Conservation (phyloP, 441 rosid species). For the Dalechampia spathulata region DNA sequence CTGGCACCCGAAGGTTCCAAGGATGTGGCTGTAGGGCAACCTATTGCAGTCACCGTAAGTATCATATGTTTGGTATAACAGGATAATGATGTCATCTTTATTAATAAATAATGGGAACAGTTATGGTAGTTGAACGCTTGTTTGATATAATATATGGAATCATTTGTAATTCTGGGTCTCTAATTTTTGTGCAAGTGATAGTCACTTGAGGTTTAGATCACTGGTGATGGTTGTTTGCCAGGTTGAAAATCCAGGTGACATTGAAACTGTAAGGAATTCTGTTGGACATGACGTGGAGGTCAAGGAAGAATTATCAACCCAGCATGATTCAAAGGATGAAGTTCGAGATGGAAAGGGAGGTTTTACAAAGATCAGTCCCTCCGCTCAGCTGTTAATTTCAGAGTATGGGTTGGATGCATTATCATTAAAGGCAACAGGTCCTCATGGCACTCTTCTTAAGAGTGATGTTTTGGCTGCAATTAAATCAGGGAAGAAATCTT, state of each 20-base stretch:
- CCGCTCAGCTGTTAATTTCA: conserved; percentile 73
- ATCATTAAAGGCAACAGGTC: conserved; percentile 73
- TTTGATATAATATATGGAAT: neutral
- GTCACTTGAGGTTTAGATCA: conserved; percentile 9
- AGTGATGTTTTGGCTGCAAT: conserved; percentile 78
- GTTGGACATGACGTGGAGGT: conserved; percentile 31
- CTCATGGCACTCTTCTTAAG: conserved; percentile 78
- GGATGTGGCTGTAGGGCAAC: conserved; percentile 67
- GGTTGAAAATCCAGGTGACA: conserved; percentile 86
- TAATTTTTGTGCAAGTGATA: conserved; percentile 1
- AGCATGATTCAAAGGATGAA: conserved; percentile 36
- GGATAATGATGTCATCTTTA: neutral
- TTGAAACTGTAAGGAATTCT: conserved; percentile 61
- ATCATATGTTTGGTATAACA: neutral
- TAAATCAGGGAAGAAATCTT: conserved; percentile 60
- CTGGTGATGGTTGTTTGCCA: conserved; percentile 27
- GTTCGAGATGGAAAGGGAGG: conserved; percentile 29
- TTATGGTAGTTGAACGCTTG: neutral
- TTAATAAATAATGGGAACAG: neutral
- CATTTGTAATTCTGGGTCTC: neutral
- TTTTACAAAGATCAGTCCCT: conserved; percentile 81
- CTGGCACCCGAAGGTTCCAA: conserved; percentile 63
- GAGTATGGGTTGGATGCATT: conserved; percentile 80
- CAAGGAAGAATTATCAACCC: conserved; percentile 38
- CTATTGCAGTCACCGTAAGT: conserved; percentile 65